Percentiles rank a stretch among this genome's conserved stretches.
Evolutionary conservation across 306 rosid genomes (phyloP).

Genomic region (Delonix regia): DNA sequence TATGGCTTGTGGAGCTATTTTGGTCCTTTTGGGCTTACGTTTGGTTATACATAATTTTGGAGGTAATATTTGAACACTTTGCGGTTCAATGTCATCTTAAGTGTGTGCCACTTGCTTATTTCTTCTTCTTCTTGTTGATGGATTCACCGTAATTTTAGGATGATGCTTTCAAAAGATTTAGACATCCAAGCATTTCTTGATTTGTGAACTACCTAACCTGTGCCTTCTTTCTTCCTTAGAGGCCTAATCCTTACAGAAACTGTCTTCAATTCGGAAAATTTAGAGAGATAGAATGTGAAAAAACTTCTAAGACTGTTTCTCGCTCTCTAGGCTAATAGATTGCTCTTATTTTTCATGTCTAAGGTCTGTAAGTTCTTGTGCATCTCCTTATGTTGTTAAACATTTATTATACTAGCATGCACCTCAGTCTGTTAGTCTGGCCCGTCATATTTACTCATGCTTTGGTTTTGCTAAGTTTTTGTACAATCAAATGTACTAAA

Average conservation of each 20-base stretch:
- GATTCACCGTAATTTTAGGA: not conserved
- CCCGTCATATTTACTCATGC: conserved; percentile 7
- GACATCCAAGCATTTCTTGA: not conserved
- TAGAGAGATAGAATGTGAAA: not conserved
- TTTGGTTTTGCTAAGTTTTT: conserved; percentile 21
- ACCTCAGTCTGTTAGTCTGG: conserved; percentile 27
- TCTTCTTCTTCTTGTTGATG: conserved; percentile 14
- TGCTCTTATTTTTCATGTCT: conserved; percentile 21
- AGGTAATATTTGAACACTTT: conserved; percentile 56
- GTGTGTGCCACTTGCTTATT: conserved; percentile 17
- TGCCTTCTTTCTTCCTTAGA: conserved; percentile 18
- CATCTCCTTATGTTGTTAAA: conserved; percentile 31
- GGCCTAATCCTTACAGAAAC: conserved; percentile 23
- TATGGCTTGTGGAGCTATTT: conserved; percentile 92
- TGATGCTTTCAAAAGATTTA: not conserved
- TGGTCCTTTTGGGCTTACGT: conserved; percentile 99
- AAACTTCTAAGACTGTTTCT: conserved; percentile 26
- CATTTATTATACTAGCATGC: conserved; percentile 13
- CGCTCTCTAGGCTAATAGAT: conserved; percentile 32
- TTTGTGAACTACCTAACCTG: conserved; percentile 14
- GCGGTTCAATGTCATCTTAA: conserved; percentile 19
- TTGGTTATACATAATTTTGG: conserved; percentile 92
- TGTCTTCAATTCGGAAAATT: conserved; percentile 12
- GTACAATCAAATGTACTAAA: conserved; percentile 4
- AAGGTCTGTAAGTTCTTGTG: conserved; percentile 20